phyloP scores from a whole-genome alignment of 2,329 filamentous ascomycete species.

The Penicillium brasilianum region DNA sequence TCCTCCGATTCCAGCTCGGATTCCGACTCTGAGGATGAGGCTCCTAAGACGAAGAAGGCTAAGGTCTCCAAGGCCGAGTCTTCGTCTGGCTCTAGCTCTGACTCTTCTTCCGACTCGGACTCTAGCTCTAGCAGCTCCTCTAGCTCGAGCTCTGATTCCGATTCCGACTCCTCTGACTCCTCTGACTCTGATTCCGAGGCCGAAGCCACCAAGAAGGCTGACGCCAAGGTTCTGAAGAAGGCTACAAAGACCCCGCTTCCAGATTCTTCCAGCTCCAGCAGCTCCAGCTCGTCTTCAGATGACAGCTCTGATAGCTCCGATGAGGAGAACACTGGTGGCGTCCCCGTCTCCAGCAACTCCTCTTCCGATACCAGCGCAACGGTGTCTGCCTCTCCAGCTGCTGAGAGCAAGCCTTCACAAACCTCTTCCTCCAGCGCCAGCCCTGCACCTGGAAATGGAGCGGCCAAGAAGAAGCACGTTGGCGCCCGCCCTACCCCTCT shows the following conservation, averaged over 20 bases:
- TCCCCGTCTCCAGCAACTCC: constrained; percentile 25
- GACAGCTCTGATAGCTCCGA: constrained; percentile 26
- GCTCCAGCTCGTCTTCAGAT: constrained; percentile 29
- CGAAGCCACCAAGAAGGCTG: constrained; percentile 31
- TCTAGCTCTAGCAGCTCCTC: constrained; percentile 22
- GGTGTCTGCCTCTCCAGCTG: constrained; percentile 36
- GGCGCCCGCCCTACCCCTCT: constrained; percentile 72
- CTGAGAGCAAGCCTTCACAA: constrained; percentile 31
- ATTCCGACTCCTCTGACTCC: constrained; percentile 28
- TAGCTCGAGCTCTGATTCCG: constrained; percentile 27
- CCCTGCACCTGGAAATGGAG: constrained; percentile 39
- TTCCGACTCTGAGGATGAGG: constrained; percentile 55
- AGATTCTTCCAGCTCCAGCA: constrained; percentile 41
- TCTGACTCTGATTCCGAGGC: constrained; percentile 35
- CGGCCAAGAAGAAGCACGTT: constrained; percentile 48
- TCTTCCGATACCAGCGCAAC: constrained; percentile 42
- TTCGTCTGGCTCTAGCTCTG: constrained; percentile 31
- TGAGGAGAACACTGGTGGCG: constrained; percentile 32
- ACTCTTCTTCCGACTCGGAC: constrained; percentile 32
- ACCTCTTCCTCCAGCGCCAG: constrained; percentile 60
- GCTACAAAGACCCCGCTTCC: constrained; percentile 46
- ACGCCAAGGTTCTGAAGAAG: constrained; percentile 39
- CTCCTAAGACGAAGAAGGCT: constrained; percentile 60
- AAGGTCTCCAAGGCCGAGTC: constrained; percentile 48
- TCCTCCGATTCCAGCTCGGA: constrained; percentile 51